phyloP scores from a whole-genome alignment of 495 filamentous ascomycete genomes.

The Endocarpon pusillum region DNA sequence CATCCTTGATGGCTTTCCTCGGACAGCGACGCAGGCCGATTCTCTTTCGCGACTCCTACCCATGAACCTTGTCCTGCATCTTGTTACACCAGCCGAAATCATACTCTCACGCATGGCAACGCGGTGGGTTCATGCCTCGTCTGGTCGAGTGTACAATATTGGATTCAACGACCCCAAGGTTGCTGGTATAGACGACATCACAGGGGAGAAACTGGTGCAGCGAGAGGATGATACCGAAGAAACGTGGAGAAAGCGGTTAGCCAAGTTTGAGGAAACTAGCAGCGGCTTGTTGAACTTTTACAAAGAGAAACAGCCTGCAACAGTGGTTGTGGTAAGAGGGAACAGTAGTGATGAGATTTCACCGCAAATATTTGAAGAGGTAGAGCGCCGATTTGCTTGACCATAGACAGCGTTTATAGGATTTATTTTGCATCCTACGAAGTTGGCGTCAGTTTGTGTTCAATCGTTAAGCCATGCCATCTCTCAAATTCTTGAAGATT shows the following conservation, averaged over 20 bases:
- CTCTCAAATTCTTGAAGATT: no score
- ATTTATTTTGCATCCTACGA: no score
- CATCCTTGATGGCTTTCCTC: constrained; percentile 90
- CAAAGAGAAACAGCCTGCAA: constrained; percentile 60
- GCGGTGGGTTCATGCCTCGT: constrained; percentile 87
- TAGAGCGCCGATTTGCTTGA: constrained; percentile 53
- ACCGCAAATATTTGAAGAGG: constrained; percentile 64
- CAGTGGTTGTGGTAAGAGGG: constrained; percentile 74
- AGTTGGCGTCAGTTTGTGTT: no score
- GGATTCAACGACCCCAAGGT: constrained; percentile 76
- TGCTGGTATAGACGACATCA: constrained; percentile 72
- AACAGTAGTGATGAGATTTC: constrained; percentile 87
- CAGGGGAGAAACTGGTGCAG: constrained; percentile 71
- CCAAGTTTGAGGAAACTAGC: constrained; percentile 75
- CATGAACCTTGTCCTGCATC: constrained; percentile 72
- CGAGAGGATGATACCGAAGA: constrained; percentile 73
- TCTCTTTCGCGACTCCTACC: constrained; percentile 64
- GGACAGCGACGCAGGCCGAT: constrained; percentile 63
- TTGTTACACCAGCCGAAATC: constrained; percentile 39
- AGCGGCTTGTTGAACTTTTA: constrained; percentile 78
- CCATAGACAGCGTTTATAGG: not conserved
- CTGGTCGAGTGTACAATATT: constrained; percentile 84
- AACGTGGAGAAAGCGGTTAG: constrained; percentile 62
- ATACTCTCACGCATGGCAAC: constrained; percentile 78
- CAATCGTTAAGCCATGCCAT: no score